Conservation (phyloP, 768 basidiomycete genomes). For the Phanerochaete sordida region DNA sequence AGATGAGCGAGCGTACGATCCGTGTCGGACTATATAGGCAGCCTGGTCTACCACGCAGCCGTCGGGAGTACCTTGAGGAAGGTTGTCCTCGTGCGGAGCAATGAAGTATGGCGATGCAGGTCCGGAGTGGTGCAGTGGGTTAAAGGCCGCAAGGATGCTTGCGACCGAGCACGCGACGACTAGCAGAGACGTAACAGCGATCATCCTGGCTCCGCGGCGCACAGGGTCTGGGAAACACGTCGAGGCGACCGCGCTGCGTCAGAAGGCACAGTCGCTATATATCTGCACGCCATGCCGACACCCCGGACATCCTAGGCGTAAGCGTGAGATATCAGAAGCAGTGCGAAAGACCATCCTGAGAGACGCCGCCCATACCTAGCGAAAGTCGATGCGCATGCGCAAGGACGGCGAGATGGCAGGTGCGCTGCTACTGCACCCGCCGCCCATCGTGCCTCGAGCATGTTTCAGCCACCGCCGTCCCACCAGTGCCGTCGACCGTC, state of each 20-base stretch:
- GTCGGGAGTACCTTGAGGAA: slow-evolving; percentile 29
- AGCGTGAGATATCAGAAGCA: background rate
- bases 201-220: background rate
- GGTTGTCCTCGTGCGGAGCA: slow-evolving; percentile 35
- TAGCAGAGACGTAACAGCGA: background rate
- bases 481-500: too few species aligned
- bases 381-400: background rate
- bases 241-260: too few species aligned
- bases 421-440: too few species aligned
- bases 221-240: too few species aligned
- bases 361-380: background rate
- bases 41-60: slow-evolving; percentile 42
- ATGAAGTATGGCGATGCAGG: slow-evolving; percentile 41
- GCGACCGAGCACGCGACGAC: background rate
- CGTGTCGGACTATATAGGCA: slow-evolving; percentile 41
- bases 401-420: too few species aligned
- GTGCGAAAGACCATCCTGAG: background rate
- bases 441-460: too few species aligned
- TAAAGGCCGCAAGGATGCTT: slow-evolving; percentile 17
- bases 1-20: slow-evolving; percentile 31
- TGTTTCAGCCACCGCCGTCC: too few species aligned
- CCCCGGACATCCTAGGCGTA: background rate
- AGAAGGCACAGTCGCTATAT: background rate
- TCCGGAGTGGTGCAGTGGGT: slow-evolving; percentile 41
- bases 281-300: background rate